phyloP scores from a whole-genome alignment of 306 rosid species.

The Cicer arietinum region DNA sequence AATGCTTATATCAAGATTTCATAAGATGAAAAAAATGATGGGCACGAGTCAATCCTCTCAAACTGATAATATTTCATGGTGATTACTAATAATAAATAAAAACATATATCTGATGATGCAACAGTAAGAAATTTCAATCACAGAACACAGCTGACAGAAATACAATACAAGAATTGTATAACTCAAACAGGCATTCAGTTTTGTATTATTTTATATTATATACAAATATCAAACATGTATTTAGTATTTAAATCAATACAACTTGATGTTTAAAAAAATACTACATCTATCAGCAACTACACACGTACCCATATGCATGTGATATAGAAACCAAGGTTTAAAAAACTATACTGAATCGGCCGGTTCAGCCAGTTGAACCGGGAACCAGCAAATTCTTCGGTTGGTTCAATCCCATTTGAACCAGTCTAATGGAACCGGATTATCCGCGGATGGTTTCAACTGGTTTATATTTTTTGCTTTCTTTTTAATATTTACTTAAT shows the following conservation, averaged over 20 bases:
- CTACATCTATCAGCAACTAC: constrained; percentile 31
- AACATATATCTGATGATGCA: not conserved
- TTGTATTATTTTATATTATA: constrained; percentile 6
- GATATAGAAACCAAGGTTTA: not conserved
- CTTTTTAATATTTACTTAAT: too few species aligned
- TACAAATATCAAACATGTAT: not conserved
- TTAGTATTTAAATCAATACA: constrained; percentile 12
- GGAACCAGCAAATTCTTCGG: too few species aligned
- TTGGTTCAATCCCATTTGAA: too few species aligned
- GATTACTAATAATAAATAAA: not conserved
- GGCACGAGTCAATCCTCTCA: not conserved
- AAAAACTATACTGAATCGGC: not conserved
- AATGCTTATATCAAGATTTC: constrained; percentile 34
- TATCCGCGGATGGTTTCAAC: too few species aligned
- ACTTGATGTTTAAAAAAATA: not conserved
- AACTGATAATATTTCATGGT: constrained; percentile 25
- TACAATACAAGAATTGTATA: constrained; percentile 9
- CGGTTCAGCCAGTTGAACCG: not conserved
- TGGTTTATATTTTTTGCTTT: too few species aligned
- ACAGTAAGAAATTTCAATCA: constrained; percentile 34
- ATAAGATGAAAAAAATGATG: not conserved
- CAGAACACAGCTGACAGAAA: constrained; percentile 24
- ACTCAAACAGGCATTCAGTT: constrained; percentile 27
- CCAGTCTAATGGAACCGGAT: too few species aligned
- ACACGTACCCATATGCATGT: not conserved